These are phyloP conservation scores for Boechera retrofracta DNA, from an alignment of 345 rosid species.

Conservation along the genomic window DNA sequence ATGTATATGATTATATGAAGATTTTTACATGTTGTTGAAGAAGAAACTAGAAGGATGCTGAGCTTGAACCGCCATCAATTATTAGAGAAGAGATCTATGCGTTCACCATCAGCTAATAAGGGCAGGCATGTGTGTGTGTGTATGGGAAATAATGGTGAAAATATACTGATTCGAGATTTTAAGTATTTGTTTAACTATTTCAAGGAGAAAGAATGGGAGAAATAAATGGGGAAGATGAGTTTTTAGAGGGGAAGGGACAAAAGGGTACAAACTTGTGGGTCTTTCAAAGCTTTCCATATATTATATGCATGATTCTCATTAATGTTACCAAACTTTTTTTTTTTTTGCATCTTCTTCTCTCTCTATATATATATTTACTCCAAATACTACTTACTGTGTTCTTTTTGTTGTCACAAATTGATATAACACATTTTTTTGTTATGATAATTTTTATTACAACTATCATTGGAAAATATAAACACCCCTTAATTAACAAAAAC, in stretches of 20 bases:
- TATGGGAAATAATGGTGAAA: not conserved
- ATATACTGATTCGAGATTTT: not conserved
- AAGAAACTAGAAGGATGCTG: conserved; percentile 3
- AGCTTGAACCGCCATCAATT: conserved; percentile 6
- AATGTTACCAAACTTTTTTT: not conserved
- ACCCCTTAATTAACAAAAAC: too few relatives aligned
- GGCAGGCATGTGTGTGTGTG: not conserved
- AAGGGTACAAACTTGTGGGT: conserved; percentile 10
- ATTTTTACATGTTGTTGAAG: not conserved
- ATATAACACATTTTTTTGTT: too few relatives aligned
- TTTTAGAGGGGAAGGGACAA: conserved; percentile 2
- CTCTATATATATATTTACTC: too few relatives aligned
- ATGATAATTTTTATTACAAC: too few relatives aligned
- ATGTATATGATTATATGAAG: not conserved
- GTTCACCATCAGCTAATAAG: not conserved
- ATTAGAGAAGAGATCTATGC: not conserved
- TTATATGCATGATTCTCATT: conserved; percentile 9
- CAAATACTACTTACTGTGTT: too few relatives aligned
- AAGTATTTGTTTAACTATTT: not conserved
- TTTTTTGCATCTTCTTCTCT: not conserved
- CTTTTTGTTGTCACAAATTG: too few relatives aligned
- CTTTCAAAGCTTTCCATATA: conserved; percentile 13
- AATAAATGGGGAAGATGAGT: conserved; percentile 23
- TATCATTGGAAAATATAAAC: too few relatives aligned
- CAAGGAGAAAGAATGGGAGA: conserved; percentile 18